Evolutionary conservation across 768 basidiomycete species (phyloP).

Genomic region (Macrolepiota dolichaula): DNA sequence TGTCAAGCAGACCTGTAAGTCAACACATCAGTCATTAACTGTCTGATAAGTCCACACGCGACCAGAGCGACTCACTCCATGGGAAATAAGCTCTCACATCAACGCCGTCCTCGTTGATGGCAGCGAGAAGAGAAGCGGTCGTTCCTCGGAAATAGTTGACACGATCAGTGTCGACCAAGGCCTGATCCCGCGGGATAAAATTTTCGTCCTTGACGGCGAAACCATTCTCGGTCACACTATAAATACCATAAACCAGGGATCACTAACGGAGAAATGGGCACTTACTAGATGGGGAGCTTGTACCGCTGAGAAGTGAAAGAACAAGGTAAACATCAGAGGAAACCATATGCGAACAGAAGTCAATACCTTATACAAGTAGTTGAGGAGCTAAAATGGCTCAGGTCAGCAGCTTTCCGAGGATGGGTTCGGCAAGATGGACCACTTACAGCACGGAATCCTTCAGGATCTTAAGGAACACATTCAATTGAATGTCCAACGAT

Average conservation of each 20-base stretch:
- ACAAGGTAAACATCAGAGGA: slow-evolving; percentile 33
- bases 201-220: slow-evolving; percentile 68
- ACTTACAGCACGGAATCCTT: slow-evolving; percentile 61
- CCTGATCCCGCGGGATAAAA: slow-evolving; percentile 47
- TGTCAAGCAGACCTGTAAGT: slow-evolving; percentile 57
- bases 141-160: slow-evolving; percentile 66
- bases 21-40: slow-evolving; percentile 3
- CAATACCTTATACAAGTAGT: slow-evolving; percentile 65
- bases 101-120: slow-evolving; percentile 62
- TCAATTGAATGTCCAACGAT: not conserved
- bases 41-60: not conserved
- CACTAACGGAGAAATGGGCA: not conserved
- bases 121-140: slow-evolving; percentile 48
- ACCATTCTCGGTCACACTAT: slow-evolving; percentile 71
- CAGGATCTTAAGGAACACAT: slow-evolving; percentile 41
- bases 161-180: slow-evolving; percentile 56
- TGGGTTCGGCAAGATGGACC: not conserved
- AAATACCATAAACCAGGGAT: slow-evolving; percentile 5
- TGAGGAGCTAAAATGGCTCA: slow-evolving; percentile 41
- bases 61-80: slow-evolving; percentile 47
- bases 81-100: slow-evolving; percentile 63
- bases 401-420: not conserved
- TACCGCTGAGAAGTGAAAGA: slow-evolving; percentile 27
- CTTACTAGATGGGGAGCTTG: slow-evolving; percentile 38
- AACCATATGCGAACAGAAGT: slow-evolving; percentile 10